These are phyloP conservation scores for Acrasis kona DNA, from an alignment of 78 protist species.

Conservation along the genomic window DNA sequence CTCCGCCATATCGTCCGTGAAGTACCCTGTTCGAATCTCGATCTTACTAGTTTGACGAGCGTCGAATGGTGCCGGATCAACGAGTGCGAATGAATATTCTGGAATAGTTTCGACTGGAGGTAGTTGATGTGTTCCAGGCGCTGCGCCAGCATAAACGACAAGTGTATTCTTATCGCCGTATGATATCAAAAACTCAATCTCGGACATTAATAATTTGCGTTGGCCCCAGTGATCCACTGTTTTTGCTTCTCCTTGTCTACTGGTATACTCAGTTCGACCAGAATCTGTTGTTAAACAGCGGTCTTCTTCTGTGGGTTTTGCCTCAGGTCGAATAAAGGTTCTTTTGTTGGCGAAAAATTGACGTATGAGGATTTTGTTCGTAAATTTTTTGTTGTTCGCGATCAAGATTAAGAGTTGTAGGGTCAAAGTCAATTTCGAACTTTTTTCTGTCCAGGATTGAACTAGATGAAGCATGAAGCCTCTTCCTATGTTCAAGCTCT, in stretches of 20 bases:
- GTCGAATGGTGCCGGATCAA: background rate
- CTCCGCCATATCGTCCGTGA: background rate
- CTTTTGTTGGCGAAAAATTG: no score
- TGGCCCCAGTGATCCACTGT: constrained; percentile 9
- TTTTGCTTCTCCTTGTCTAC: background rate
- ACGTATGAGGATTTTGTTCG: no score
- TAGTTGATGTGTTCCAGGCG: background rate
- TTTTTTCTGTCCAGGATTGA: no score
- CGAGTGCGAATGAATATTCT: background rate
- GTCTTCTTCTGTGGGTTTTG: no score
- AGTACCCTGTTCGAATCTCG: background rate
- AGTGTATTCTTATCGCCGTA: background rate
- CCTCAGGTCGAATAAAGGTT: no score
- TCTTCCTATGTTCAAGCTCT: no score
- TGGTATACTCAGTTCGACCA: no score
- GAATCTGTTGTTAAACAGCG: no score
- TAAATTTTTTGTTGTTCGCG: no score
- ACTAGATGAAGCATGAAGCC: no score
- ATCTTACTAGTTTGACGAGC: background rate
- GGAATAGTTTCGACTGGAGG: background rate
- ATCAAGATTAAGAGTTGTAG: no score
- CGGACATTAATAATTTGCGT: background rate
- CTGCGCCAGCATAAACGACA: constrained; percentile 10
- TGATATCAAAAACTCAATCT: background rate
- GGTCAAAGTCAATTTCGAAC: no score